These are phyloP conservation scores for Alternaria longipes DNA, from an alignment of 2,329 filamentous ascomycete genomes.

Conservation along the genomic window DNA sequence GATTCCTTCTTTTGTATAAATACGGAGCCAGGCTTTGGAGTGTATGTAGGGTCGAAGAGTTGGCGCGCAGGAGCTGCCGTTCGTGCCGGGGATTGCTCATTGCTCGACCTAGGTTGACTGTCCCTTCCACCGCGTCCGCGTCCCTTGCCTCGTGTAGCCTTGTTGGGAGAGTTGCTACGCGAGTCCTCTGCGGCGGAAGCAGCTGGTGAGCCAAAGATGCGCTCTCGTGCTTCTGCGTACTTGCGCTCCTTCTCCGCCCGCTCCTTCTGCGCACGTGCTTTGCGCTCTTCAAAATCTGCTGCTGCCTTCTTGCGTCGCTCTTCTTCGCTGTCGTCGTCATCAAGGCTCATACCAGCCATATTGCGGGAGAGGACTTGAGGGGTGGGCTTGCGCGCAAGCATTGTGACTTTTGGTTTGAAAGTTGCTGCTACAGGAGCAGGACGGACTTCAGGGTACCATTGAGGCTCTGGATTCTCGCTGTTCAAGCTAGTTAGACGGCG, in stretches of 20 bases:
- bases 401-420: constrained; percentile 83
- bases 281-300: constrained; percentile 78
- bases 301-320: constrained; percentile 68
- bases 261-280: constrained; percentile 78
- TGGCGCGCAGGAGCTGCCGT: constrained; percentile 60
- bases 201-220: constrained; percentile 76
- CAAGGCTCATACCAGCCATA: constrained; percentile 56
- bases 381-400: constrained; percentile 83
- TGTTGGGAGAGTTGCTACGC: constrained; percentile 47
- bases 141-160: constrained; percentile 47
- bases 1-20: constrained; percentile 56
- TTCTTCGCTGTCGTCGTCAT: constrained; percentile 71
- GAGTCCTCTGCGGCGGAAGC: constrained; percentile 48
- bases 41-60: constrained; percentile 80
- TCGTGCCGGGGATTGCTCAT: constrained; percentile 49
- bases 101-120: constrained; percentile 49
- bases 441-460: constrained; percentile 76
- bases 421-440: constrained; percentile 71
- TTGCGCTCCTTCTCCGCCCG: constrained; percentile 88
- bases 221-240: constrained; percentile 87
- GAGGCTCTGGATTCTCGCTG: constrained; percentile 77
- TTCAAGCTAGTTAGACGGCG: constrained; percentile 24
- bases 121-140: constrained; percentile 50
- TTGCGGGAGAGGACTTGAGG: constrained; percentile 69
- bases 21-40: constrained; percentile 68